Evolutionary conservation across 257 asterid species (phyloP).

Genomic region (Solanum ossicruentum): DNA sequence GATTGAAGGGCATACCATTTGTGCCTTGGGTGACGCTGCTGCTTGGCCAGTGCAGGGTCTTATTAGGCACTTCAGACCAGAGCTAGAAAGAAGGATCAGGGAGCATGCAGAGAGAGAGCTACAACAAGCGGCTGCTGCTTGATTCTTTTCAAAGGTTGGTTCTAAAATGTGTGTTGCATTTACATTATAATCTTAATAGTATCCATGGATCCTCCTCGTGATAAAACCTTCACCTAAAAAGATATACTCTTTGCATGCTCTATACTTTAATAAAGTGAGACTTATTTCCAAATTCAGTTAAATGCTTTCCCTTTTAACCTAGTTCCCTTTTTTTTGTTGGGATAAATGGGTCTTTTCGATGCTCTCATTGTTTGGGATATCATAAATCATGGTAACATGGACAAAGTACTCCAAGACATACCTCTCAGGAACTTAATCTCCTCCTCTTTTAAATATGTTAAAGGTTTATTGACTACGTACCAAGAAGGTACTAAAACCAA

Average conservation of each 20-base stretch:
- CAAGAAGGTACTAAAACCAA: no score
- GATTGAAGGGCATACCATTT: conserved; percentile 99
- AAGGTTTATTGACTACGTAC: no score
- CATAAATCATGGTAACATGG: background rate
- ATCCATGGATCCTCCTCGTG: background rate
- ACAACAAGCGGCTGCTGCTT: conserved; percentile 67
- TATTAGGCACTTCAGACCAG: conserved; percentile 94
- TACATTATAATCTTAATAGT: background rate
- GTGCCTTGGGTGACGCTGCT: conserved; percentile 99
- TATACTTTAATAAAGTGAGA: background rate
- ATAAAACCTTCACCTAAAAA: background rate
- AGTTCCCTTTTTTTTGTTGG: background rate
- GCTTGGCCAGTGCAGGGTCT: conserved; percentile 99
- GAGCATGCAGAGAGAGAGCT: conserved; percentile 90
- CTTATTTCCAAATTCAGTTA: background rate
- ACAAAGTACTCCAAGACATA: background rate
- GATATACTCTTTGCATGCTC: background rate
- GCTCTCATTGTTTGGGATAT: background rate
- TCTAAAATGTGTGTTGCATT: background rate
- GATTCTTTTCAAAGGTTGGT: conserved; percentile 33
- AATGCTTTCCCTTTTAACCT: background rate
- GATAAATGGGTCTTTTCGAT: background rate
- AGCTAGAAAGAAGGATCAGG: conserved; percentile 86
- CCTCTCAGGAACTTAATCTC: background rate
- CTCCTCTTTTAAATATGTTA: no score